phyloP scores from a whole-genome alignment of 1,284 basidiomycete genomes.

The Cryptococcus sp. region DNA sequence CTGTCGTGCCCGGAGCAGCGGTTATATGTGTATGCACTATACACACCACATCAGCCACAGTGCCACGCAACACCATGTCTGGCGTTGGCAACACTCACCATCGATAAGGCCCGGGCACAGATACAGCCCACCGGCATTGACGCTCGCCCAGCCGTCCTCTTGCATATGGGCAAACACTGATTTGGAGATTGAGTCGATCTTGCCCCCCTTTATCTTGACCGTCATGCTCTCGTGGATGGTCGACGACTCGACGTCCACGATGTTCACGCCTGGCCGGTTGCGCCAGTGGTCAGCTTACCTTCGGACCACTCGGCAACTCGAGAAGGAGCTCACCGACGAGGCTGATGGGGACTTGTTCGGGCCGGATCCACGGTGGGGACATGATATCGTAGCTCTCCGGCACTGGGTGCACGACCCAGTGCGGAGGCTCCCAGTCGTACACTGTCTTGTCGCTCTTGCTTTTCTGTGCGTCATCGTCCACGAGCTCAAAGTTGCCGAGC shows the following conservation, averaged over 20 bases:
- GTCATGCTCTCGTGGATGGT: conserved; percentile 28
- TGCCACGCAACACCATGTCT: not conserved
- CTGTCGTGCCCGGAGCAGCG: conserved; percentile 47
- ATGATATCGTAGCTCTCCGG: conserved; percentile 25
- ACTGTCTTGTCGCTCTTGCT: conserved; percentile 7
- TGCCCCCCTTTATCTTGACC: conserved; percentile 45
- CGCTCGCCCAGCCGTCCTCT: conserved; percentile 26
- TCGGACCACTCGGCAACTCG: too few relatives aligned
- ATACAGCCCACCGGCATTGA: conserved; percentile 49
- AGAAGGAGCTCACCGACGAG: conserved; percentile 24
- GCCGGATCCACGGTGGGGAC: conserved; percentile 28
- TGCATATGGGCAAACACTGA: conserved; percentile 18
- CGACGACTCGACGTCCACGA: conserved; percentile 26
- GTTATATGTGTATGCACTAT: conserved; percentile 55
- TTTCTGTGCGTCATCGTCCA: conserved; percentile 11
- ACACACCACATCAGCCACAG: conserved; percentile 38
- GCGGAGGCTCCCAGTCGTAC: conserved; percentile 29
- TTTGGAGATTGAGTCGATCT: conserved; percentile 38
- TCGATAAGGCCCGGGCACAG: conserved; percentile 49
- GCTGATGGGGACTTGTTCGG: conserved; percentile 27
- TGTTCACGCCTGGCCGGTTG: conserved; percentile 11
- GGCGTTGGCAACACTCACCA: conserved; percentile 17
- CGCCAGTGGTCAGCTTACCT: conserved; percentile 4
- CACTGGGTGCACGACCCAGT: conserved; percentile 32
- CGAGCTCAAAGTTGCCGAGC: conserved; percentile 26